These are phyloP conservation scores for Fraxinus anomala DNA, from an alignment of 257 asterid species.

Conservation along the genomic window DNA sequence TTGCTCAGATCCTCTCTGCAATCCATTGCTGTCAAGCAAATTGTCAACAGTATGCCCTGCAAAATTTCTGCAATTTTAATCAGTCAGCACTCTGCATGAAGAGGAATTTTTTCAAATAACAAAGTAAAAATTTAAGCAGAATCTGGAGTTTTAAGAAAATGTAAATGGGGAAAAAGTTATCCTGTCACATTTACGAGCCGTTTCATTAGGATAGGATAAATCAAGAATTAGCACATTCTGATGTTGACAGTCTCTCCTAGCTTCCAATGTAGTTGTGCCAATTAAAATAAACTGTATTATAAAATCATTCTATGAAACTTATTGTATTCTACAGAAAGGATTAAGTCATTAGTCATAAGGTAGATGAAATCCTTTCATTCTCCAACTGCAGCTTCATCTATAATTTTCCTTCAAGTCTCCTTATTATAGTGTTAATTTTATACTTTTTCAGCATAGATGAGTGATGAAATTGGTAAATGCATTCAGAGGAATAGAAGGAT, in stretches of 20 bases:
- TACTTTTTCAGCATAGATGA: neutral
- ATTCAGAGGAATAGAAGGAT: neutral
- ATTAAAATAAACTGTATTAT: neutral
- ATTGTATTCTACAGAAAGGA: neutral
- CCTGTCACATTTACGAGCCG: constrained; percentile 13
- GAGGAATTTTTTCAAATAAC: constrained; percentile 3
- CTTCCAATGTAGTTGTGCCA: neutral
- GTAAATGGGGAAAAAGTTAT: neutral
- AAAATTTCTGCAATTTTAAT: constrained; percentile 56
- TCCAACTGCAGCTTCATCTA: neutral
- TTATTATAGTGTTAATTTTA: neutral
- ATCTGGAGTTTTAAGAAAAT: neutral
- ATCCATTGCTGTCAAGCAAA: constrained; percentile 53
- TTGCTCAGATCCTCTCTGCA: constrained; percentile 51
- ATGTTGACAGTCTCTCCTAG: neutral
- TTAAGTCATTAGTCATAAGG: neutral
- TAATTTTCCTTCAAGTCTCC: neutral
- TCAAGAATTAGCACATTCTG: constrained; percentile 3
- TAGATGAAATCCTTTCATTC: neutral
- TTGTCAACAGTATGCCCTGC: constrained; percentile 48
- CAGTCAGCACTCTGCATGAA: constrained; percentile 24
- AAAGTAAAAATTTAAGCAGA: constrained; percentile 12
- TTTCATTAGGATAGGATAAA: constrained; percentile 11
- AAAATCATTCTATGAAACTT: neutral
- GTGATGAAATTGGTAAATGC: neutral